Evolutionary conservation across 331 rosid genomes (phyloP), one percentile per base, ranked within the genome.

Genomic region (Ulmus americana): DNA sequence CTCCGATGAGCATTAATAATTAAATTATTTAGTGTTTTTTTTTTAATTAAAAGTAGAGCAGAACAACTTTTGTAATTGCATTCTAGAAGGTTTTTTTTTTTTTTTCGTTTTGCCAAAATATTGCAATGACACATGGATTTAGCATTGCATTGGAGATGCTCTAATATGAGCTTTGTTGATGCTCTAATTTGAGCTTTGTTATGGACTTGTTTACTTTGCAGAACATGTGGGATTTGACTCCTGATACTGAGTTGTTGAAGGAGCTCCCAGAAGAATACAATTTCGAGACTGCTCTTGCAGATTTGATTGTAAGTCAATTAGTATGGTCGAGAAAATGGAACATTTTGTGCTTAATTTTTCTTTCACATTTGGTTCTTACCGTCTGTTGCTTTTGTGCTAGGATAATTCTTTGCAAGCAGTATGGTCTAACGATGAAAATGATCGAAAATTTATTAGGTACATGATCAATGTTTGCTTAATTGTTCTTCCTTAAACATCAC

Each of bases 151-250:
- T 20, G 22, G 22, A 28, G 35, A 2, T 28, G 35, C 35, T 28
- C 35, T 28, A 28, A 28, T 28, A 1, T 28, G 35, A 28, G 35
- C 35, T 28, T 28, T 57, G 35, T 45, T 52, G 35, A 2, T 28
- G 35, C 35, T 28, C 35, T 28, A 28, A 28, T 28, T 2, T 28
- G 35, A 28, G 35, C 35, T 28, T 28, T 57, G 35, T 45, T 52
- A 39, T 60, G 64, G 62, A 73, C 63, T 60, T 77, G 5, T 20
- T 45, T 45, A 53, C 7, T 51, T 64, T 65, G 77, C 77, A 86
- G 95, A 79, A 79, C 61, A 83, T 81, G 90, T 86, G 95, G 87
- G 95, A 86, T 74, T 64, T 77, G 75, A 86, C 95, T 0, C 90
- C 87, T 0, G 83, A 84, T 66, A 68, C 85, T 22, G 81, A 84